A percentile compares a stretch with the other conserved stretches of the same genome.
Conservation (phyloP, 441 rosid genomes). For the Sinapis alba region DNA sequence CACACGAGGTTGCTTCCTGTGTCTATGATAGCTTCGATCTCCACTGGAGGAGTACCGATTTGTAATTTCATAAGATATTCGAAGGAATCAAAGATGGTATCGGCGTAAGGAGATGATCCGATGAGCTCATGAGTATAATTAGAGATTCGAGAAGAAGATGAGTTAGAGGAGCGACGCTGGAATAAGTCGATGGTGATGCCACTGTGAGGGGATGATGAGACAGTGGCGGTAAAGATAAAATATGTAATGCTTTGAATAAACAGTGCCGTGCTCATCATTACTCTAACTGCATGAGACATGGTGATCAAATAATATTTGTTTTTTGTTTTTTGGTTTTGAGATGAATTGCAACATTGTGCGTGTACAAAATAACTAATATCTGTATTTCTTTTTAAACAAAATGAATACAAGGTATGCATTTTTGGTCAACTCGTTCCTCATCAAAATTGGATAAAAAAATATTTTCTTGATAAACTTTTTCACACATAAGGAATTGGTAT, state of each 20-base stretch:
- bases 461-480: background rate
- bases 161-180: background rate
- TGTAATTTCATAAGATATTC: background rate
- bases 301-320: background rate
- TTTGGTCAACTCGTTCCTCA: background rate
- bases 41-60: background rate
- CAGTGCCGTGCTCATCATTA: background rate
- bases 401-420: background rate
- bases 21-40: background rate
- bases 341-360: background rate
- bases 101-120: background rate
- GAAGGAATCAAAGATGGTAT: background rate
- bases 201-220: background rate
- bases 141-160: background rate
- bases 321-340: background rate
- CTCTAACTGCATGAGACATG: background rate
- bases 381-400: background rate
- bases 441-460: background rate
- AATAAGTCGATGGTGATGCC: background rate
- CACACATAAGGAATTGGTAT: background rate
- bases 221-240: background rate
- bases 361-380: background rate
- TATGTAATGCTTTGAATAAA: background rate
- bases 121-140: background rate
- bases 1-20: background rate